phyloP scores from a whole-genome alignment of 768 basidiomycete species.

The Pulveroboletus frians region DNA sequence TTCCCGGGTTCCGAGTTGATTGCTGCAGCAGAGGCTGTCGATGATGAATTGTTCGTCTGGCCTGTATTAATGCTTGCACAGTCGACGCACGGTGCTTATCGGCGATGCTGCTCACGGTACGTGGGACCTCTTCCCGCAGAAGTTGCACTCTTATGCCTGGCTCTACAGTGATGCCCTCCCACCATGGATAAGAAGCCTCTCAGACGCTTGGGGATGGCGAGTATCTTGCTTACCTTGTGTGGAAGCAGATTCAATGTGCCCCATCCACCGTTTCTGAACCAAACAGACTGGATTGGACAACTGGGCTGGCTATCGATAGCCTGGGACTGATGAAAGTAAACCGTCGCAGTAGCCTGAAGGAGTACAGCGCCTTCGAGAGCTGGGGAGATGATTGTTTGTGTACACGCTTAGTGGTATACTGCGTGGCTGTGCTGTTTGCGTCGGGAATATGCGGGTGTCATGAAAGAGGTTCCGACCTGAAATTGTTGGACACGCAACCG shows the following conservation, averaged over 20 bases:
- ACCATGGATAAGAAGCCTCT: slow-evolving; percentile 30
- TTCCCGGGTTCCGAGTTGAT: slow-evolving; percentile 28
- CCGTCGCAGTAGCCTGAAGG: slow-evolving; percentile 19
- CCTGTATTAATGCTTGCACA: slow-evolving; percentile 27
- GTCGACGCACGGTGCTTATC: slow-evolving; percentile 24
- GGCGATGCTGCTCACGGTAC: slow-evolving; percentile 32
- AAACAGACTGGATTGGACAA: slow-evolving; percentile 10
- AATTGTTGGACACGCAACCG: background rate
- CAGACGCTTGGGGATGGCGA: slow-evolving; percentile 29
- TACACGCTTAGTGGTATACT: slow-evolving; percentile 28
- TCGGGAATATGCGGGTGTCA: slow-evolving; percentile 35
- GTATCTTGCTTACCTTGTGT: slow-evolving; percentile 28
- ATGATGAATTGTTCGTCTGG: slow-evolving; percentile 21
- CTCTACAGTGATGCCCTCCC: slow-evolving; percentile 27
- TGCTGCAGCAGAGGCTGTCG: slow-evolving; percentile 15
- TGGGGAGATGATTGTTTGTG: slow-evolving; percentile 28
- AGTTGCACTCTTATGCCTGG: background rate
- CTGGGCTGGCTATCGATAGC: slow-evolving; percentile 16
- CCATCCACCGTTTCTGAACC: background rate
- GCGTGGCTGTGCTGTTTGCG: slow-evolving; percentile 32
- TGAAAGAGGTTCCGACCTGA: background rate
- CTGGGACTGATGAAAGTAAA: slow-evolving; percentile 26
- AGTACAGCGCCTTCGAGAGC: slow-evolving; percentile 16
- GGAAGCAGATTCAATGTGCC: slow-evolving; percentile 5
- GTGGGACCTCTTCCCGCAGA: background rate